Conservation (phyloP, 345 rosid species). For the Populus deltoides region DNA sequence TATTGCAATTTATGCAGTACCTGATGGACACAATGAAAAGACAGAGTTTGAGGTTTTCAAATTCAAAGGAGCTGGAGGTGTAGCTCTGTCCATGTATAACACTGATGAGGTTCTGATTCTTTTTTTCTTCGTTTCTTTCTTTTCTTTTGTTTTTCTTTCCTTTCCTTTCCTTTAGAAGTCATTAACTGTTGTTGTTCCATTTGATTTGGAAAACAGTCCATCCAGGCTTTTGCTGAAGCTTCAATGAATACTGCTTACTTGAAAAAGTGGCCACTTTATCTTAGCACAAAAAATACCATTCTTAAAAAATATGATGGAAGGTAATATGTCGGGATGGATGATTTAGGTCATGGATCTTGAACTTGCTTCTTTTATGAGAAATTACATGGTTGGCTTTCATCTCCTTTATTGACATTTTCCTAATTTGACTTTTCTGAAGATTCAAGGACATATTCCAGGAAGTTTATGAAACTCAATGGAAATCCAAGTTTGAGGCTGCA, state of each 20-base stretch:
- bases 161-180: background rate
- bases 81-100: conserved; percentile 87
- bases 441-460: conserved; percentile 98
- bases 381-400: background rate
- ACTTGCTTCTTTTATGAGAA: background rate
- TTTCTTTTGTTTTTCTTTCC: background rate
- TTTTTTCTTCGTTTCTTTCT: background rate
- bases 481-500: conserved; percentile 80
- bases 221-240: conserved; percentile 86
- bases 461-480: conserved; percentile 81
- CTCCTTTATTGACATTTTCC: background rate
- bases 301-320: conserved; percentile 99
- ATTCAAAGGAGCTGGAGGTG: conserved; percentile 89
- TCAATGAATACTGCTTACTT: conserved; percentile 88
- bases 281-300: conserved; percentile 96
- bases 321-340: conserved; percentile 29
- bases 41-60: conserved; percentile 77
- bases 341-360: background rate
- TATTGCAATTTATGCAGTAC: conserved; percentile 35
- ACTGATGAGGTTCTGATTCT: conserved; percentile 71
- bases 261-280: conserved; percentile 98
- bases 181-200: background rate
- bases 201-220: conserved; percentile 54
- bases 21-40: conserved; percentile 68
- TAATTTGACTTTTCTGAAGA: conserved; percentile 36